phyloP scores from a whole-genome alignment of 306 rosid species.

The Coriaria nepalensis region DNA sequence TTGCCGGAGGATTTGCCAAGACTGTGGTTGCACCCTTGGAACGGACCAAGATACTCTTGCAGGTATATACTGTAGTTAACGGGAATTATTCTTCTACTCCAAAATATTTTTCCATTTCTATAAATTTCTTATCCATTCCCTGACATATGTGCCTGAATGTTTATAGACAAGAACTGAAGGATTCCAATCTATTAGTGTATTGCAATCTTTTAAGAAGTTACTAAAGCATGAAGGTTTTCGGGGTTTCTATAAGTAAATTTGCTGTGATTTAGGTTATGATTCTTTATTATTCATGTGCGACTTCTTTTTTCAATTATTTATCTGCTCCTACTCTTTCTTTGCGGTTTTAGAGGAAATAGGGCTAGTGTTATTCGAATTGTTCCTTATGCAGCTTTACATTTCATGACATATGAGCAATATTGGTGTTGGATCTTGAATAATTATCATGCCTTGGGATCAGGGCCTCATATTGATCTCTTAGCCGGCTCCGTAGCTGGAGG shows the following conservation, averaged over 20 bases:
- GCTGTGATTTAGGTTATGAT: not conserved
- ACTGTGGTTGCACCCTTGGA: conserved; percentile 87
- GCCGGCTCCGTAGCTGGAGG: conserved; percentile 98
- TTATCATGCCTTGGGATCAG: conserved; percentile 57
- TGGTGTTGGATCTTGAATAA: conserved; percentile 67
- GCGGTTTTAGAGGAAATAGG: conserved; percentile 75
- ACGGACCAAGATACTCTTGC: conserved; percentile 85
- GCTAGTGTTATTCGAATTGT: conserved; percentile 80
- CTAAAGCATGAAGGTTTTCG: conserved; percentile 57
- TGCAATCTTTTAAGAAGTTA: conserved; percentile 58
- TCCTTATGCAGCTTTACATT: conserved; percentile 95
- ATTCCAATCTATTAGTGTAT: conserved; percentile 63
- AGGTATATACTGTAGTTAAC: conserved; percentile 26
- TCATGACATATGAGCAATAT: conserved; percentile 92
- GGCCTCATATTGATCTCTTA: conserved; percentile 80
- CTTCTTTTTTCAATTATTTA: not conserved
- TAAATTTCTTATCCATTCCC: not conserved
- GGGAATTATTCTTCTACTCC: not conserved
- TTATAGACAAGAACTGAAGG: conserved; percentile 78
- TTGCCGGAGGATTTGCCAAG: conserved; percentile 86
- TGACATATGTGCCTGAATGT: not conserved
- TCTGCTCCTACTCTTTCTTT: conserved; percentile 11
- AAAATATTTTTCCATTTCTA: not conserved
- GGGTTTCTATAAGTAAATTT: conserved; percentile 77
- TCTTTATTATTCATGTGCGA: not conserved